A percentile compares a stretch with the other conserved stretches of the same genome.
These are phyloP conservation scores for Eutrema yunnanense DNA, from an alignment of 345 rosid genomes.

Conservation along the genomic window DNA sequence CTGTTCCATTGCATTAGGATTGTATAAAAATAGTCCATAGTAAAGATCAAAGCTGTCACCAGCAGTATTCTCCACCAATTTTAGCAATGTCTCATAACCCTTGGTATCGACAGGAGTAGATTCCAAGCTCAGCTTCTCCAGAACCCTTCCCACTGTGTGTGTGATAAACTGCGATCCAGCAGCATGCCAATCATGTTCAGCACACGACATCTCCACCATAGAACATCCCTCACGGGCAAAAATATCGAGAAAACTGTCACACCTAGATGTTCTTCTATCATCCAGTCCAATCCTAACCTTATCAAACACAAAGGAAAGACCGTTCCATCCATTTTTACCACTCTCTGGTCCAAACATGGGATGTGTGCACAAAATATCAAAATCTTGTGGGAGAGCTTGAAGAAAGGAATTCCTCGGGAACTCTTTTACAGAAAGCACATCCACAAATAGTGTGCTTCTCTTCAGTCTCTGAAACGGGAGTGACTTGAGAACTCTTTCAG, in stretches of 20 bases:
- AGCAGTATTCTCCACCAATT: constrained; percentile 72
- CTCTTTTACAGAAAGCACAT: constrained; percentile 85
- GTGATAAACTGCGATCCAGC: constrained; percentile 87
- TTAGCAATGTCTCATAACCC: constrained; percentile 71
- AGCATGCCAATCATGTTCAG: constrained; percentile 78
- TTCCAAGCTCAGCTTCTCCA: constrained; percentile 59
- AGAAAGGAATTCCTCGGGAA: constrained; percentile 59
- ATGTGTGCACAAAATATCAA: constrained; percentile 72
- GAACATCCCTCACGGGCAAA: constrained; percentile 69
- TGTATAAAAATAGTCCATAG: constrained; percentile 71
- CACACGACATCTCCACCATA: constrained; percentile 88
- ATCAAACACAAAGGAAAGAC: constrained; percentile 65
- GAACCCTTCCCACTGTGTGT: constrained; percentile 67
- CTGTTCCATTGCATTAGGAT: constrained; percentile 79
- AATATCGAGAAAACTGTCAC: constrained; percentile 53
- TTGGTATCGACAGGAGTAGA: constrained; percentile 62
- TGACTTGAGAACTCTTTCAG: constrained; percentile 62
- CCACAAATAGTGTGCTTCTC: constrained; percentile 82
- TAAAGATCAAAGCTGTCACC: constrained; percentile 84
- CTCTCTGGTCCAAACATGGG: constrained; percentile 94
- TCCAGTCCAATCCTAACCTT: constrained; percentile 59
- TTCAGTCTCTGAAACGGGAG: constrained; percentile 67
- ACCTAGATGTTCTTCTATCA: constrained; percentile 42
- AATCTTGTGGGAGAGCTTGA: constrained; percentile 45
- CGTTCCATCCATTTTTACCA: constrained; percentile 69